Evolutionary conservation across 176 grass and related monocot genomes (phyloP), one percentile per base, ranked within the genome.

Genomic region (Luzula sylvatica): DNA sequence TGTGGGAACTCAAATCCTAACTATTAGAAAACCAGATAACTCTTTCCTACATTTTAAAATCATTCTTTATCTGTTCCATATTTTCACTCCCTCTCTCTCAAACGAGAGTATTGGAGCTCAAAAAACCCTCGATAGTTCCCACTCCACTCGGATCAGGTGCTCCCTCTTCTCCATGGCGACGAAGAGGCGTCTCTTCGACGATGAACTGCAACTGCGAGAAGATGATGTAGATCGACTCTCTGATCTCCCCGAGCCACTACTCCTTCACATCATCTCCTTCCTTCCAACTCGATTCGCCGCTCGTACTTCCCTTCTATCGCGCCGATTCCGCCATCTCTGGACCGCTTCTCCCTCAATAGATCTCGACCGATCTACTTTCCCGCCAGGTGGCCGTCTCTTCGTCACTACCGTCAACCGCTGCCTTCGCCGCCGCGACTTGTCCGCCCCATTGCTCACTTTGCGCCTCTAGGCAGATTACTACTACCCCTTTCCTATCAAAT

Each of bases 201-300:
- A 35, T 9, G 7, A 35, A 35, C 5, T 35, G 5, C 30, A 4
- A 4, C 30, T 11, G 8, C 13, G 6, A n/a, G 22, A 23, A 11
- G 54, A 8, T 16, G 3, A 20, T 11, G 28, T 21, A 20, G 64
- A 67, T 16, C 28, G 25, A 9, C 26, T 54, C 7, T 40, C 47
- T 15, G 46, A 52, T 3, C 49, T 68, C 2, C 65, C 30, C 7
- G 49, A 55, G 4, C n/a, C 26, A 11, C 5, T 68, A 2, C 50
- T 39, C 14, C 28, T 55, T 49, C 50, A 45, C 9, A 68, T 44
- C 65, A 18, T 68, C 13, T 55, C 50, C 13, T 24, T 44, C 17
- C 11, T 68, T 6, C 65, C 46, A 1, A 17, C 50, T 20, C 15
- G 52, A 29, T 20, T 20, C 6, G 46, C 46, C 5, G 38, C 38